Conservation (phyloP, 208 protist species). For the Trypanosoma avium region DNA sequence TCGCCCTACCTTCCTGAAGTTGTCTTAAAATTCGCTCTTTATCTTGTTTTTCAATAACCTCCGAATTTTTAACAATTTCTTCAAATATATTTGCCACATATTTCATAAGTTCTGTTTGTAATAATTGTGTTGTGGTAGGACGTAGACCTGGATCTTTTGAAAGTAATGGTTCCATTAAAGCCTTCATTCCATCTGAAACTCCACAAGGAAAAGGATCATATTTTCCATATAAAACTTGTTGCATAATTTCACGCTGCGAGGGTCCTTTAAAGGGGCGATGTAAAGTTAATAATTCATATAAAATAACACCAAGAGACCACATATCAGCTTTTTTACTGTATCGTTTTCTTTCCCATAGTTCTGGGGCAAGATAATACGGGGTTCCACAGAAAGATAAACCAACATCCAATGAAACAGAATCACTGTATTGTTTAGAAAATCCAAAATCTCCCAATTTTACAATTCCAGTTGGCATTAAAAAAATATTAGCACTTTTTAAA, state of each 20-base stretch:
- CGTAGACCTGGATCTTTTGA: slow-evolving; percentile 61
- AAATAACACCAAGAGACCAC: slow-evolving; percentile 89
- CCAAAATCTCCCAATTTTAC: slow-evolving; percentile 93
- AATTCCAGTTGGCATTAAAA: slow-evolving; percentile 82
- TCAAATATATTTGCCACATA: slow-evolving; percentile 90
- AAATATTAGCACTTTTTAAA: slow-evolving; percentile 91
- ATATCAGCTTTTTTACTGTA: slow-evolving; percentile 95
- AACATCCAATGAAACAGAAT: slow-evolving; percentile 78
- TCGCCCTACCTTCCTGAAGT: slow-evolving; percentile 46
- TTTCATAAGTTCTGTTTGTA: slow-evolving; percentile 85
- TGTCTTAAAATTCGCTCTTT: slow-evolving; percentile 71
- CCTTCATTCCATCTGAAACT: slow-evolving; percentile 69
- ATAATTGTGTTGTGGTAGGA: slow-evolving; percentile 70
- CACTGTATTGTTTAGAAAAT: slow-evolving; percentile 81
- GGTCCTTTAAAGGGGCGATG: slow-evolving; percentile 87
- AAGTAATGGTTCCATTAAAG: slow-evolving; percentile 66
- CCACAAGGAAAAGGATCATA: slow-evolving; percentile 79
- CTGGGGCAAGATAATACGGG: slow-evolving; percentile 94
- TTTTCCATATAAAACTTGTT: slow-evolving; percentile 74
- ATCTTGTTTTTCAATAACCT: slow-evolving; percentile 59
- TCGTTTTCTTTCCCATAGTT: slow-evolving; percentile 89
- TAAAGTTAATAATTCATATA: slow-evolving; percentile 86
- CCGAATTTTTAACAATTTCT: slow-evolving; percentile 83
- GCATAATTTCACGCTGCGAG: slow-evolving; percentile 82
- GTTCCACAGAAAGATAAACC: slow-evolving; percentile 85